Percentiles rank a stretch among this genome's conserved stretches.
These are phyloP conservation scores for Scheffersomyces amazonensis DNA, from an alignment of 805 yeast genomes.

Conservation along the genomic window DNA sequence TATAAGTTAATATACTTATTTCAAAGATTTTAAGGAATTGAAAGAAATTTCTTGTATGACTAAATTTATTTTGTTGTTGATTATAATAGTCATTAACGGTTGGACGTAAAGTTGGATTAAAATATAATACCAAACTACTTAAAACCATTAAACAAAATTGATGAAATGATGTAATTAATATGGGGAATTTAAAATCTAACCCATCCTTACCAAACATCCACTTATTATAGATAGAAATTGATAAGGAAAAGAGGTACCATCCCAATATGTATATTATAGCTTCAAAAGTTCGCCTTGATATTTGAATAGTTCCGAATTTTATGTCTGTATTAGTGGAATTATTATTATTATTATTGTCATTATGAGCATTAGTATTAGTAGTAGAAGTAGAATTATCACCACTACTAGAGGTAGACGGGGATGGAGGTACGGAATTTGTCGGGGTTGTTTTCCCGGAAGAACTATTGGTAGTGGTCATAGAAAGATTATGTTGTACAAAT, in stretches of 20 bases:
- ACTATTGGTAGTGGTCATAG: not conserved
- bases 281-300: slow-evolving; percentile 8
- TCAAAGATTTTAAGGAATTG: not conserved
- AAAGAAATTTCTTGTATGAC: not conserved
- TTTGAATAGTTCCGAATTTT: not conserved
- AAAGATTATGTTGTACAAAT: not conserved
- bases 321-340: not conserved
- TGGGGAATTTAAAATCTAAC: slow-evolving; percentile 77
- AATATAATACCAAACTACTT: slow-evolving; percentile 44
- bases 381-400: not conserved
- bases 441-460: not conserved
- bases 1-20: slow-evolving; percentile 22
- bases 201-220: slow-evolving; percentile 90
- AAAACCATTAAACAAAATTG: slow-evolving; percentile 65
- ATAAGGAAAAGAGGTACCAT: slow-evolving; percentile 70
- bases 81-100: slow-evolving; percentile 1
- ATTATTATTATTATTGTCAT: not conserved
- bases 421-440: not conserved
- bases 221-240: slow-evolving; percentile 81
- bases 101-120: slow-evolving; percentile 50
- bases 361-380: not conserved
- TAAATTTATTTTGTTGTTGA: not conserved
- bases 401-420: not conserved
- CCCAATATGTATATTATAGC: slow-evolving; percentile 41
- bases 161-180: slow-evolving; percentile 80